These are phyloP conservation scores for Amylostereum areolatum DNA, from an alignment of 1,284 basidiomycete genomes.

Conservation along the genomic window DNA sequence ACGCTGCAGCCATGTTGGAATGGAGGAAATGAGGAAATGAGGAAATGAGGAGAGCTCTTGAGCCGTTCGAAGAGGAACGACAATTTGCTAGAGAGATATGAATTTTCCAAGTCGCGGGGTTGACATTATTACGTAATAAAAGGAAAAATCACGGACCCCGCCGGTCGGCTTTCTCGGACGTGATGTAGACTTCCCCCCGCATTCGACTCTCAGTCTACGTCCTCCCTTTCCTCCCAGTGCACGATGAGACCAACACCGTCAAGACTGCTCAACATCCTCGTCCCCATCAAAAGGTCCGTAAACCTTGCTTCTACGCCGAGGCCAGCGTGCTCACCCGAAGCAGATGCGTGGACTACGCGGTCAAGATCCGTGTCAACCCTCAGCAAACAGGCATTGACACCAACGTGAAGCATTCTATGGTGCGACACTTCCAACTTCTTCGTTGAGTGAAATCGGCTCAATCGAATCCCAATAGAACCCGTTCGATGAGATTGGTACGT, in stretches of 20 bases:
- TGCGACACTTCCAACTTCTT: conserved; percentile 29
- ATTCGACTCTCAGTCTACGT: not conserved
- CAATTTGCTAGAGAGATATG: too few relatives aligned
- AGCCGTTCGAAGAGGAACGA: too few relatives aligned
- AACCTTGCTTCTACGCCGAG: conserved; percentile 20
- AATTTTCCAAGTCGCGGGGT: too few relatives aligned
- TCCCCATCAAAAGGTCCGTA: conserved; percentile 83
- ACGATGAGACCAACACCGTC: conserved; percentile 70
- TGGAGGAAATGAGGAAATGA: too few relatives aligned
- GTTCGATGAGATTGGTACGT: conserved; percentile 92
- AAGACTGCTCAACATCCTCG: conserved; percentile 80
- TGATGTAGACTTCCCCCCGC: too few relatives aligned
- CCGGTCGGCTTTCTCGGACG: too few relatives aligned
- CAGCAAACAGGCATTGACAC: conserved; percentile 91
- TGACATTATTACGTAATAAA: too few relatives aligned
- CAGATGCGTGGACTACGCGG: conserved; percentile 75
- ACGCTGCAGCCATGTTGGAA: not conserved
- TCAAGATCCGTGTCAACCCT: conserved; percentile 92
- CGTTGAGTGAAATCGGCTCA: not conserved
- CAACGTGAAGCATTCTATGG: conserved; percentile 97
- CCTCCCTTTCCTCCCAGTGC: conserved; percentile 1
- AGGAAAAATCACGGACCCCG: too few relatives aligned
- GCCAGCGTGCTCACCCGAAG: conserved; percentile 1
- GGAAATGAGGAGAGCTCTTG: too few relatives aligned
- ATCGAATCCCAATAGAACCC: conserved; percentile 62